These are phyloP conservation scores for Magnusiomyces starmeri DNA, from an alignment of 1,139 yeast species.

Conservation along the genomic window DNA sequence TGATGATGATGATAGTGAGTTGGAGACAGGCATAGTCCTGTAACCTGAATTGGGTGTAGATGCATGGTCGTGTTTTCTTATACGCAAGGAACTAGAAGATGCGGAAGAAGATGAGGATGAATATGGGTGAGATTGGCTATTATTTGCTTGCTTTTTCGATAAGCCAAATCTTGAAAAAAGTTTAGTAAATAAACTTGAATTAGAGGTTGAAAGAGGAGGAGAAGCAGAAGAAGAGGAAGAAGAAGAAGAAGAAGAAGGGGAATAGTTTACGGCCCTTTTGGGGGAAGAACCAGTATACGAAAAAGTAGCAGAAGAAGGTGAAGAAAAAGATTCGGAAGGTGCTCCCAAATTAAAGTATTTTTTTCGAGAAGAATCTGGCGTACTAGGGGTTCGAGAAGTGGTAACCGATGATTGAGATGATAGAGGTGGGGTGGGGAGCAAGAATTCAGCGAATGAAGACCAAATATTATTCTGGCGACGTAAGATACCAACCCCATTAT, in stretches of 20 bases:
- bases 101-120: neutral
- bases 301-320: neutral
- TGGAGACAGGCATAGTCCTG: neutral
- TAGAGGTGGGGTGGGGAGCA: neutral
- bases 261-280: no score
- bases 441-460: constrained; percentile 1
- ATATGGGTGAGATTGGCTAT: no score
- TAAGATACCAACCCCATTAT: constrained; percentile 10
- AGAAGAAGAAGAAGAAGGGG: no score
- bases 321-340: neutral
- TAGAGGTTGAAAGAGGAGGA: neutral
- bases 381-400: neutral
- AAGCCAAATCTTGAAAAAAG: neutral
- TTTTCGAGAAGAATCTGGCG: neutral
- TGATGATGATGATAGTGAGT: neutral
- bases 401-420: no score
- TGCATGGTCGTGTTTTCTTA: no score
- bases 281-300: neutral
- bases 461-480: constrained; percentile 11
- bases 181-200: neutral
- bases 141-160: neutral
- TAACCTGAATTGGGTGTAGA: neutral
- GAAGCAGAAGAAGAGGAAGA: neutral
- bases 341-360: neutral
- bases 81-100: neutral